Conservation (phyloP, 2,329 filamentous ascomycete species). For the Pseudopyrenochaeta lycopersici region DNA sequence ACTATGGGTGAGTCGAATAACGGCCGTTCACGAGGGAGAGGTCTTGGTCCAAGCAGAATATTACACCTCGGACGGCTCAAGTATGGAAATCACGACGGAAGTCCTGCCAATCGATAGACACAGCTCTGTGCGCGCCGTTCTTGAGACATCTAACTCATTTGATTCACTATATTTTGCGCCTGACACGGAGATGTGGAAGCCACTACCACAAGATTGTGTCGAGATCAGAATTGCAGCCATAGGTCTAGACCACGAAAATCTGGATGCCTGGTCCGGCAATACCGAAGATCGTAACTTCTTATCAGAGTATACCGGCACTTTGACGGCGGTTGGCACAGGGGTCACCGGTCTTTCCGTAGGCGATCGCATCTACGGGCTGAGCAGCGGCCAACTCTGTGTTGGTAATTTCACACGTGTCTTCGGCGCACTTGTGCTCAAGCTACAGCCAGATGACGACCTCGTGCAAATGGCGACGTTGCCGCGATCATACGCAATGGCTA, state of each 20-base stretch:
- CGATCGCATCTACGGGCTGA: slow-evolving; percentile 27
- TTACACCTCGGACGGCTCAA: slow-evolving; percentile 2
- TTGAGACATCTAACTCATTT: slow-evolving; percentile 21
- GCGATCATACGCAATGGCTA: slow-evolving; percentile 8
- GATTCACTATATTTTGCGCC: slow-evolving; percentile 27
- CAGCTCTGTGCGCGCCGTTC: neutral
- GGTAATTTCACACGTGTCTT: slow-evolving; percentile 19
- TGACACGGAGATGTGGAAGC: slow-evolving; percentile 12
- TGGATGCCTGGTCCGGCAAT: slow-evolving; percentile 20
- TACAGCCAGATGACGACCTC: slow-evolving; percentile 14
- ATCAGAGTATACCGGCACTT: slow-evolving; percentile 28
- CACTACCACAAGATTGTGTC: slow-evolving; percentile 23
- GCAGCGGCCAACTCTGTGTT: slow-evolving; percentile 35
- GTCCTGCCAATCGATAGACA: slow-evolving; percentile 1
- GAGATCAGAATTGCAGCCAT: slow-evolving; percentile 23
- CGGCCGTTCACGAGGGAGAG: slow-evolving; percentile 23
- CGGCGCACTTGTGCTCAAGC: slow-evolving; percentile 4
- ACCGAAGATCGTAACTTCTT: slow-evolving; percentile 19
- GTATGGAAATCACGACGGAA: neutral
- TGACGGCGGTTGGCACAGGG: slow-evolving; percentile 13
- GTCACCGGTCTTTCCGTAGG: slow-evolving; percentile 18
- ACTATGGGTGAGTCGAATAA: slow-evolving; percentile 27
- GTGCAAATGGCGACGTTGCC: slow-evolving; percentile 16
- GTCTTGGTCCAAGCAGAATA: slow-evolving; percentile 5
- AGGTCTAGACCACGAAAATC: slow-evolving; percentile 31